Base-by-base conservation (phyloP, 345 rosid species). In the Ceriops tagal region DNA sequence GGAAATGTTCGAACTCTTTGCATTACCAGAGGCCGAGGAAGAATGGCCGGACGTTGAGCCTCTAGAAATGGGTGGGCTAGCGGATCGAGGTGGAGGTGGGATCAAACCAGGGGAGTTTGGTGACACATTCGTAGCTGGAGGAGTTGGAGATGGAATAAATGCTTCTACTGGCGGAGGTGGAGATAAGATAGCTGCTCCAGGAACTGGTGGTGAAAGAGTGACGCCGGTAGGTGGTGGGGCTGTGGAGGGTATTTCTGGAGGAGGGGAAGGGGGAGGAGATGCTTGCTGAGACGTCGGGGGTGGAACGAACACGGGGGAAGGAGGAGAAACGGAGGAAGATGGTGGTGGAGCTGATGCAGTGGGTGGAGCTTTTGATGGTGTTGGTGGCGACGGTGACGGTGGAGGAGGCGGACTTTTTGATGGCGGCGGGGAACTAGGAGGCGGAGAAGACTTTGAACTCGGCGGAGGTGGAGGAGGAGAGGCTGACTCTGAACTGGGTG, bases 271-370 rank as follows among this genome's bases (percentile, higher is more conserved):
- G 35, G 78, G 64, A 20, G 67, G 32, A 11, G 65, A 22, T 6
- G 19, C 34, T 9, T 53, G n/a, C 47, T 78, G 28, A 35, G 75
- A 59, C 5, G 65, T 9, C 37, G 79, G 61, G 1, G 65, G 49
- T 27, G 75, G 71, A 72, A 75, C 16, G 75, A 61, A 32, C 18
- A 65, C 27, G 13, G 39, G 70, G 13, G 65, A 15, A 0, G 84
- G 53, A 76, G 84, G 61, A 9, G 91, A 20, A 30, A 47, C 0
- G 77, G 6, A 19, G 78, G 66, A 15, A 69, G 47, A 5, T 70
- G 61, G 7, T 47, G 80, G 72, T 10, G 72, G 35, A 11, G 77
- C 69, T 16, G 67, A 60, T 62, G 61, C 49, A 18, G 9, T 10
- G 2, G 26, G 58, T 13, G 75, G 51, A 8, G 75, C 47, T 15